Evolutionary conservation across 2,329 filamentous ascomycete species (phyloP).

Genomic region (Beauveria pseudobassiana): DNA sequence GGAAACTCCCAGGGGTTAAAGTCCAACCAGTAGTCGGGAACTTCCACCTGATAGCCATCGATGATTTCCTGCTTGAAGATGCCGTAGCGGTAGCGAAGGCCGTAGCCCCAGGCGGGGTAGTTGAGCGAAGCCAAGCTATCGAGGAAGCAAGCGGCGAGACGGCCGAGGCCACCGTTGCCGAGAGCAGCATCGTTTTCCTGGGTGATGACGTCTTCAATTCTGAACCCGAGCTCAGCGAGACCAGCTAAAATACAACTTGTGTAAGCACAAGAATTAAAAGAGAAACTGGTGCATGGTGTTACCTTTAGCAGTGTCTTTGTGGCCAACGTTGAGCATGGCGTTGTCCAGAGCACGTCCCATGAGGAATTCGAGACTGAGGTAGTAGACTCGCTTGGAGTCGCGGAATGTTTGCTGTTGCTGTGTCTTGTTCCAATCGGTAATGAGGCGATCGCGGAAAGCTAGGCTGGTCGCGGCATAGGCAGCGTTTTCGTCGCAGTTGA

Average conservation of each 20-base stretch:
- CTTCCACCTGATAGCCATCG: slow-evolving; percentile 94
- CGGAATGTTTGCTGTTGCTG: slow-evolving; percentile 90
- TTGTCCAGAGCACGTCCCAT: slow-evolving; percentile 97
- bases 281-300: slow-evolving; percentile 12
- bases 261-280: slow-evolving; percentile 7
- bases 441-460: slow-evolving; percentile 85
- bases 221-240: slow-evolving; percentile 83
- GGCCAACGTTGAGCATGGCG: slow-evolving; percentile 91
- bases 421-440: slow-evolving; percentile 96
- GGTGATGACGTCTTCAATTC: slow-evolving; percentile 88
- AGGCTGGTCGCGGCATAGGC: slow-evolving; percentile 87
- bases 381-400: slow-evolving; percentile 93
- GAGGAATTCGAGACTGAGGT: slow-evolving; percentile 92
- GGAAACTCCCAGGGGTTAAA: slow-evolving; percentile 99
- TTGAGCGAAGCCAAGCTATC: slow-evolving; percentile 93
- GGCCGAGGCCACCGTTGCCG: slow-evolving; percentile 90
- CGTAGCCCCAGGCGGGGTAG: slow-evolving; percentile 96
- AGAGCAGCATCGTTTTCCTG: slow-evolving; percentile 96
- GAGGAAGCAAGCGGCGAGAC: slow-evolving; percentile 92
- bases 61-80: slow-evolving; percentile 99
- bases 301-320: slow-evolving; percentile 81
- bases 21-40: slow-evolving; percentile 98
- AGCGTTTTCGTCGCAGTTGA: slow-evolving; percentile 94
- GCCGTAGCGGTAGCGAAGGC: slow-evolving; percentile 87
- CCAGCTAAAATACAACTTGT: slow-evolving; percentile 53